These are phyloP conservation scores for Mucor lusitanicus DNA, from an alignment of 371 early-diverging fungal species.

Conservation along the genomic window DNA sequence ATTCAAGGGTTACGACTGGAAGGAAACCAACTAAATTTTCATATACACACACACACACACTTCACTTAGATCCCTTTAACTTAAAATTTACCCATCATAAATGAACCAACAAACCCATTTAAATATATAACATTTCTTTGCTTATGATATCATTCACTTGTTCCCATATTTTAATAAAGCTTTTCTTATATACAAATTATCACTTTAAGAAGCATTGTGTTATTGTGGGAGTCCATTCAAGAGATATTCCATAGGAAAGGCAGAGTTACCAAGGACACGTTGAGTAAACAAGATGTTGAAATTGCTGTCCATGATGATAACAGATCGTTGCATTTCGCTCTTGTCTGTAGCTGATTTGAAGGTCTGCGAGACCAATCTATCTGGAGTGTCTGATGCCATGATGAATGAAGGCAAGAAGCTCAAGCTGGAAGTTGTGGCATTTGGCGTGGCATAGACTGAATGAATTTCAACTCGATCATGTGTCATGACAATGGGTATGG, in stretches of 20 bases:
- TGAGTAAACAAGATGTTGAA: slow-evolving; percentile 1
- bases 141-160: neutral
- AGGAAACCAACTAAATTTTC: neutral
- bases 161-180: neutral
- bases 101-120: neutral
- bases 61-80: neutral
- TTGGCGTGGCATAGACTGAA: slow-evolving; percentile 13
- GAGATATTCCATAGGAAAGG: slow-evolving; percentile 15
- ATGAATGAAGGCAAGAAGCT: slow-evolving; percentile 18
- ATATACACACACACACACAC: neutral
- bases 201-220: neutral
- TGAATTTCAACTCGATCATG: slow-evolving; percentile 21
- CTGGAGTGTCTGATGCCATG: slow-evolving; percentile 15
- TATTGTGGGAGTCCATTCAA: slow-evolving; percentile 7
- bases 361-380: slow-evolving; percentile 10
- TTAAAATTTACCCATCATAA: neutral
- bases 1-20: slow-evolving; percentile 16
- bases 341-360: slow-evolving; percentile 10
- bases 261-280: neutral
- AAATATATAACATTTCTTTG: neutral
- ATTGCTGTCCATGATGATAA: slow-evolving; percentile 11
- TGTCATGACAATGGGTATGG: slow-evolving; percentile 17
- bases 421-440: slow-evolving; percentile 3
- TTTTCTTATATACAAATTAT: neutral
- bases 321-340: slow-evolving; percentile 9